Evolutionary conservation across 106 monocot genomes (phyloP).

Genomic region (Allium sativum): DNA sequence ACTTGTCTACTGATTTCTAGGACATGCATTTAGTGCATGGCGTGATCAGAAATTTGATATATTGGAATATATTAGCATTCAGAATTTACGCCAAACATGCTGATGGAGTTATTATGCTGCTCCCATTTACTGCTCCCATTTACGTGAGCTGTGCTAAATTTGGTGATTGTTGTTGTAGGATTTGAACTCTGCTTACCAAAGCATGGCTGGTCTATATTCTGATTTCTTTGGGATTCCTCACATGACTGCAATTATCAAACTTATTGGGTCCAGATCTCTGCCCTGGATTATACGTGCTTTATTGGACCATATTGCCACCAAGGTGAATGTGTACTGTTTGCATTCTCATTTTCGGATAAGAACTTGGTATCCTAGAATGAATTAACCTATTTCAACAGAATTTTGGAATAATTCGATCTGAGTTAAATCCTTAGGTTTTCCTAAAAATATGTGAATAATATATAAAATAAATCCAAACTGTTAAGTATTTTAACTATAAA

Average conservation of each 20-base stretch:
- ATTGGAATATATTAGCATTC: conserved; percentile 1
- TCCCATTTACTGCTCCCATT: too few species aligned
- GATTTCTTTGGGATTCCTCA: conserved; percentile 90
- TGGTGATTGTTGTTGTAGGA: conserved; percentile 44
- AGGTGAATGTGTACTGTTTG: conserved; percentile 28
- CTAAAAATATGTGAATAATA: too few species aligned
- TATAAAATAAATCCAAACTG: too few species aligned
- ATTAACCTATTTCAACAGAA: too few species aligned
- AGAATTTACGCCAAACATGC: not conserved
- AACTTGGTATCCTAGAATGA: too few species aligned
- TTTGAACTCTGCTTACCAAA: conserved; percentile 61
- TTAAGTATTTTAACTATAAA: not conserved
- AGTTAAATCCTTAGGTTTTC: too few species aligned
- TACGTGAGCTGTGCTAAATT: too few species aligned
- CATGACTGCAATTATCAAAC: conserved; percentile 79
- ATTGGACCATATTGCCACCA: conserved; percentile 73
- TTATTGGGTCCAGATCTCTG: conserved; percentile 79
- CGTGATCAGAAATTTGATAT: not conserved
- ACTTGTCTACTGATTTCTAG: not conserved
- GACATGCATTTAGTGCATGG: conserved; percentile 1
- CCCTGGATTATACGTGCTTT: conserved; percentile 87
- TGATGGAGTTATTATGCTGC: not conserved
- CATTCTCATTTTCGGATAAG: not conserved
- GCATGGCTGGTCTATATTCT: conserved; percentile 48
- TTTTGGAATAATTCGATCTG: too few species aligned